Evolutionary conservation across 2,329 filamentous ascomycete genomes (phyloP).

Genomic region (Botrytis fabae): DNA sequence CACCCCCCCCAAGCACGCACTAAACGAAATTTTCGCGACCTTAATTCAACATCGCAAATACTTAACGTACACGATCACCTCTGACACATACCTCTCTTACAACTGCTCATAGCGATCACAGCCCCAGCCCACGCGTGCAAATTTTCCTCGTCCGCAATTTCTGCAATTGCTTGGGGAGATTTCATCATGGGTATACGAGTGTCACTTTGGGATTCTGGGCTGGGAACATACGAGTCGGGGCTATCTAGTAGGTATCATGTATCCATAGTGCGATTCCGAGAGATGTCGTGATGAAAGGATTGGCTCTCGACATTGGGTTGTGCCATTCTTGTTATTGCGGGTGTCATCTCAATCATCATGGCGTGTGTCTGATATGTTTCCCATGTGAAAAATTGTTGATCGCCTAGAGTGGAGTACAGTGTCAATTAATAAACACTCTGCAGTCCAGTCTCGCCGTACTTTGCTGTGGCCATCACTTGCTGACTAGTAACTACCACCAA

Average conservation of each 20-base stretch:
- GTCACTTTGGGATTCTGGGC: neutral
- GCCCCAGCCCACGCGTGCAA: neutral
- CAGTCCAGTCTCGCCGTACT: neutral
- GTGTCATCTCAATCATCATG: neutral
- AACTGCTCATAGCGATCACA: constrained; percentile 29
- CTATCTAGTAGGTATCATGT: neutral
- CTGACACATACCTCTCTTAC: constrained; percentile 28
- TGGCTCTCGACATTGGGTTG: neutral
- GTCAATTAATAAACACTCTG: no score
- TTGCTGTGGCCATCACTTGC: neutral
- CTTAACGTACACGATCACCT: constrained; percentile 34
- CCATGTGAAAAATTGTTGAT: neutral
- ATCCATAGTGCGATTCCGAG: neutral
- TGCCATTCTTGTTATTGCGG: neutral
- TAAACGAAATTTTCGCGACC: constrained; percentile 24
- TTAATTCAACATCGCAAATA: constrained; percentile 35
- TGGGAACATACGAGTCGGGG: neutral
- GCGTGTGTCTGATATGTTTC: neutral
- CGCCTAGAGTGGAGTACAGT: neutral
- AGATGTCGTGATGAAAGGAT: constrained; percentile 15
- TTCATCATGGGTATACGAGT: neutral
- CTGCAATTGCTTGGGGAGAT: neutral
- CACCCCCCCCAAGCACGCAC: neutral
- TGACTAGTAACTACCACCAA: neutral
- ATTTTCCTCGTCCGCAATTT: neutral